Evolutionary conservation across 345 rosid genomes (phyloP), one percentile per base, ranked within the genome.

Genomic region (Gossypium turneri): DNA sequence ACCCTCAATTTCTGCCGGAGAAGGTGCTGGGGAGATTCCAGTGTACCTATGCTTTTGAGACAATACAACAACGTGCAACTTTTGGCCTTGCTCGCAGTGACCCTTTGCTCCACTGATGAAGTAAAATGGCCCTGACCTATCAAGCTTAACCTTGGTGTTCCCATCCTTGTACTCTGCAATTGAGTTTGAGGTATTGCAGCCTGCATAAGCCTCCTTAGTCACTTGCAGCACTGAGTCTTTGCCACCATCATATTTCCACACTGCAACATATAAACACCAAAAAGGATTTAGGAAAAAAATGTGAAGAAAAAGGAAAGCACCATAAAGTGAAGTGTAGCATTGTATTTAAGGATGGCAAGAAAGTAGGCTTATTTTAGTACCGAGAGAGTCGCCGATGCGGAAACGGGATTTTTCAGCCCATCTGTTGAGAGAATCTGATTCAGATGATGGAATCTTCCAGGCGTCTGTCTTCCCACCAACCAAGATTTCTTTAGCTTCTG

Each of bases 221-320:
- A 94, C 98, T 83, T 86, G 79, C 82, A 92, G 52, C 60, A 92
- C 94, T 0, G 97, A 92, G 79, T 95, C 97, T 47, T 85, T 88
- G 24, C 73, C 84, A 3, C 85, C 81, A 53, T 93, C 89, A 57
- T 88, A 92, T 74, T 87, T 90, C 92, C 92, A 92, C 61, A 86
- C 94, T 90, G 81, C 67, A 44, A 43, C 19, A 56, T 0, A 59
- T 58, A 52, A 12, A 45, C 7, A 57, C 63, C 12, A 2, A 55
- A 43, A n/a, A 41, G 16, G 53, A 60, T 22, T 59, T 29, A 29
- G 25, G 25, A 25, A 70, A 55, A 25, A 48, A 2, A 11, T n/a
- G 2, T 25, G 56, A 16, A 60, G 34, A 59, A 65, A 60, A 0
- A 9, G n/a, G 7, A 25, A 12, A 13, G 24, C 27, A 16, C 16